Base-by-base conservation (phyloP, 2,329 filamentous ascomycete species). In the Mycogone perniciosa region DNA sequence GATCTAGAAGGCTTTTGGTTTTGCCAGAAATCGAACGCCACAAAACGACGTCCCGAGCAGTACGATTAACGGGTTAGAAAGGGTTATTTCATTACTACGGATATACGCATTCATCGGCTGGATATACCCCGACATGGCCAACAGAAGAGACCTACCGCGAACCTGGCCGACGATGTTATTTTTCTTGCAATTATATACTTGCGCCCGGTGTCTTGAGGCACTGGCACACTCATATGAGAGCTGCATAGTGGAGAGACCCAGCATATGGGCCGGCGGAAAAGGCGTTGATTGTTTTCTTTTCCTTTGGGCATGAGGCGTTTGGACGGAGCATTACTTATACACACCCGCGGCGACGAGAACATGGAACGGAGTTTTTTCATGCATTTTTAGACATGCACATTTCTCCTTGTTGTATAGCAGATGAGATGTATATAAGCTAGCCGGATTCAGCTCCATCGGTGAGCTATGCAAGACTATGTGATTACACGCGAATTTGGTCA, bases 1-100 rank as follows among this genome's bases (percentile, higher is more conserved):
- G 48, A 70, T 77, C 31, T 77, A 60, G 63, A 31, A 30, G 5
- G 9, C 1, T 9, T 33, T 10, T 26, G 37, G 9, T 27, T 6
- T 34, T 31, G 9, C 20, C 9, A 10, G 39, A 10, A 8, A 35
- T 35, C 6, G n/a, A 29, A 20, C 10, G 39, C 13, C 13, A n/a
- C 35, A 9, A 3, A 9, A 20, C 6, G 35, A 6, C 35, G 10
- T 38, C 20, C 4, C 35, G 35, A 38, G 6, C 6, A 38, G 20
- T 38, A 38, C 35, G 35, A 38, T 20, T 38, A 7, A 38, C 9
- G 35, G 5, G 11, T 38, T 11, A 38, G 10, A 6, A 38, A 20
- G 20, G 20, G 20, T 35, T 35, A 2, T 35, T 11, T 35, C 11
- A 11, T 11, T 8, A 7, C 33, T 8, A 35, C 11, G 20, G 39